Conservation (phyloP, 441 rosid genomes). For the Pelargonium fulgidum region DNA sequence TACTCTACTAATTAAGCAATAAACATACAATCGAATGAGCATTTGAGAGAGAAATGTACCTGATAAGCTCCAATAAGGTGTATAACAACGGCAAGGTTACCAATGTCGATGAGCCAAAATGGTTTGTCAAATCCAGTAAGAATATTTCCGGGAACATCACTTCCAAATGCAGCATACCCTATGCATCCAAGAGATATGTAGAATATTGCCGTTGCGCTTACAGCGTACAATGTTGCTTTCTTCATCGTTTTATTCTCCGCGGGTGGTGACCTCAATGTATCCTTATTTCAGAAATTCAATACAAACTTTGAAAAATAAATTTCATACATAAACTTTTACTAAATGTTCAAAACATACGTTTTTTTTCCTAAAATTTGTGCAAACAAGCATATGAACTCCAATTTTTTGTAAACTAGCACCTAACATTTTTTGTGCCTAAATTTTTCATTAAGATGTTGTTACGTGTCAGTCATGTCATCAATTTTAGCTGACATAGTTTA, state of each 20-base stretch:
- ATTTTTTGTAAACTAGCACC: too few species aligned
- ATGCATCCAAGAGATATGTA: slow-evolving; percentile 25
- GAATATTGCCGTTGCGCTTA: slow-evolving; percentile 25
- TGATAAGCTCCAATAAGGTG: slow-evolving; percentile 35
- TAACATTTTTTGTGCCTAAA: too few species aligned
- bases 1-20: too few species aligned
- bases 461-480: too few species aligned
- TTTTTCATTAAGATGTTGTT: too few species aligned
- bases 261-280: slow-evolving; percentile 28
- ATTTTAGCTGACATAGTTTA: too few species aligned
- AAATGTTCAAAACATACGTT: too few species aligned
- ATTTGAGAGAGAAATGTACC: slow-evolving; percentile 16
- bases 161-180: slow-evolving; percentile 32
- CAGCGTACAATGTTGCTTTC: slow-evolving; percentile 19
- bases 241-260: slow-evolving; percentile 33
- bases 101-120: slow-evolving; percentile 32
- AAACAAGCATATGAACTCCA: too few species aligned
- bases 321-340: too few species aligned
- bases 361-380: too few species aligned
- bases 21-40: too few species aligned
- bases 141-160: slow-evolving; percentile 29
- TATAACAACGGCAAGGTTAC: slow-evolving; percentile 25
- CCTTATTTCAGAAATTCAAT: slow-evolving; percentile 13
- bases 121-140: slow-evolving; percentile 27
- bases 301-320: not conserved